These are phyloP conservation scores for Lactarius tabidus DNA, from an alignment of 768 basidiomycete species.

Conservation along the genomic window DNA sequence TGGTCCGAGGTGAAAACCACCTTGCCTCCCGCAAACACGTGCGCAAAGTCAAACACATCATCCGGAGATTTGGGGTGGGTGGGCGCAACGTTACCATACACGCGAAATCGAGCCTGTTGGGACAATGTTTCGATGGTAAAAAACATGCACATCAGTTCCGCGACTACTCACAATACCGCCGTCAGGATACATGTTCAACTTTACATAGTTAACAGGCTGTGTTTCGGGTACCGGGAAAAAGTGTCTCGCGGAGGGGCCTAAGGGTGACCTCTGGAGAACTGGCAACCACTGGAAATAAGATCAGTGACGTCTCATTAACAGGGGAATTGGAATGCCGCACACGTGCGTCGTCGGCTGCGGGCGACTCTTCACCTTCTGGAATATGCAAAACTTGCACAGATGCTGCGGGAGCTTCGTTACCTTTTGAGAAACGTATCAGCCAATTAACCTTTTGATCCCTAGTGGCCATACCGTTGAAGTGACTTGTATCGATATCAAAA, in stretches of 20 bases:
- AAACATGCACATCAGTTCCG: conserved; percentile 17
- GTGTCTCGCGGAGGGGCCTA: conserved; percentile 86
- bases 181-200: conserved; percentile 93
- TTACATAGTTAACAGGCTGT: conserved; percentile 66
- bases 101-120: conserved; percentile 82
- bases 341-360: conserved; percentile 46
- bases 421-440: conserved; percentile 36
- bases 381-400: conserved; percentile 62
- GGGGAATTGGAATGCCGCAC: conserved; percentile 39
- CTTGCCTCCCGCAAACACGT: conserved; percentile 84
- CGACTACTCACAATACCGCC: conserved; percentile 79
- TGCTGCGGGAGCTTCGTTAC: conserved; percentile 82
- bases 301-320: neutral
- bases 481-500: conserved; percentile 92
- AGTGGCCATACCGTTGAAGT: conserved; percentile 70
- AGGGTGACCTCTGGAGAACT: conserved; percentile 66
- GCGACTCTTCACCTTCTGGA: conserved; percentile 37
- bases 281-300: conserved; percentile 61
- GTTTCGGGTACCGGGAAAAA: conserved; percentile 70
- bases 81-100: conserved; percentile 76
- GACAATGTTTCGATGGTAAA: neutral
- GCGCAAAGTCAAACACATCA: conserved; percentile 75
- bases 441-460: neutral
- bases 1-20: conserved; percentile 88
- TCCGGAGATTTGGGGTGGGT: conserved; percentile 49